Evolutionary conservation across 2,329 filamentous ascomycete genomes (phyloP).

Genomic region (Alternaria arbusti): DNA sequence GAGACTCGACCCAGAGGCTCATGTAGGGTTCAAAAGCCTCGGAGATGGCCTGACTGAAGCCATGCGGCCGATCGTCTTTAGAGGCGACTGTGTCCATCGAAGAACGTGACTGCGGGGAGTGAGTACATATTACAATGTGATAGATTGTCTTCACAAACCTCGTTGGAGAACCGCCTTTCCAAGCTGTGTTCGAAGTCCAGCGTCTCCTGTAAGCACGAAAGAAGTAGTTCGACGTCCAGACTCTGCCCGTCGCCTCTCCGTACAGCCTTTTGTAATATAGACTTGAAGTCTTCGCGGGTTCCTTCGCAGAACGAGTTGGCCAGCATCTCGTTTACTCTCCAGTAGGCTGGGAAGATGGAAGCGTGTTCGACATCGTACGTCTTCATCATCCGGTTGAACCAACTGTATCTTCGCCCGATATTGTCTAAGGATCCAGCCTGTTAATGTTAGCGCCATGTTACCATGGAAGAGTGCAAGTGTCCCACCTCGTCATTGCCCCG

Average conservation of each 20-base stretch:
- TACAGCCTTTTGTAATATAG: slow-evolving; percentile 87
- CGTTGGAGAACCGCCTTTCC: slow-evolving; percentile 79
- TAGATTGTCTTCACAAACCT: slow-evolving; percentile 34
- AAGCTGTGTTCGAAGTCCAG: slow-evolving; percentile 95
- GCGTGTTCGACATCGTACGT: slow-evolving; percentile 94
- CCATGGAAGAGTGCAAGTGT: not conserved
- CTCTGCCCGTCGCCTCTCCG: slow-evolving; percentile 76
- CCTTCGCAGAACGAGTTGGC: slow-evolving; percentile 94
- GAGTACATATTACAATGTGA: slow-evolving; percentile 13
- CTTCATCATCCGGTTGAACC: slow-evolving; percentile 96
- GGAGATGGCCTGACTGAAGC: slow-evolving; percentile 89
- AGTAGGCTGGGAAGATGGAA: slow-evolving; percentile 81
- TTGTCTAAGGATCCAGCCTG: slow-evolving; percentile 91
- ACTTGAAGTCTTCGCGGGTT: slow-evolving; percentile 93
- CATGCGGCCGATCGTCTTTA: slow-evolving; percentile 74
- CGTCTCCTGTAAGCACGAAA: slow-evolving; percentile 92
- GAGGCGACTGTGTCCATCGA: slow-evolving; percentile 92
- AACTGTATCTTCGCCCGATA: slow-evolving; percentile 90
- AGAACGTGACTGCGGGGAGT: slow-evolving; percentile 63
- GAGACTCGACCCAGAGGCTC: slow-evolving; percentile 95
- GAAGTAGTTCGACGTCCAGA: slow-evolving; percentile 85
- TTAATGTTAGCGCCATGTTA: not conserved
- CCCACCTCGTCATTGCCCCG: slow-evolving; percentile 83
- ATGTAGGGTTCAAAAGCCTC: slow-evolving; percentile 97
- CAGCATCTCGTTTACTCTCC: slow-evolving; percentile 89